Percentiles rank a stretch among this genome's conserved stretches.
phyloP scores from a whole-genome alignment of 2,329 filamentous ascomycete species.

The Trichoderma afroharzianum region DNA sequence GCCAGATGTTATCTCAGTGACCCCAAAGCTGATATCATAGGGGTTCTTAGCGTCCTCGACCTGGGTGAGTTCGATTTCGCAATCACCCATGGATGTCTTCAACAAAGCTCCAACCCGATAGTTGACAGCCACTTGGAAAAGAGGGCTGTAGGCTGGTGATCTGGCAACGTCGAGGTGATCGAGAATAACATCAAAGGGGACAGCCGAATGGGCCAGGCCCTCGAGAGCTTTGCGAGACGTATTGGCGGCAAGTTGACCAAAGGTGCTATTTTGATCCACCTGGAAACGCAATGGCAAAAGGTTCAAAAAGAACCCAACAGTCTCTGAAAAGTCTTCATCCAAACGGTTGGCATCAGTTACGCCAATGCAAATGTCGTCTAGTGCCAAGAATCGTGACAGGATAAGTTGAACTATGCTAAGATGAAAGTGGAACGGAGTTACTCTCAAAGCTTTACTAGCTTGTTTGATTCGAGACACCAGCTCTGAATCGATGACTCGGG shows the following conservation, averaged over 20 bases:
- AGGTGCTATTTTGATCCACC: not conserved
- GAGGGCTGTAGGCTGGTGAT: not conserved
- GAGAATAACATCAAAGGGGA: not conserved
- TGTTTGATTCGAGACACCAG: not conserved
- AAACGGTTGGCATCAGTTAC: not conserved
- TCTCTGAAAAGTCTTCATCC: not conserved
- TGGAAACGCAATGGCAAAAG: not conserved
- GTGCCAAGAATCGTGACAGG: not conserved
- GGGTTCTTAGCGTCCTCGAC: not conserved
- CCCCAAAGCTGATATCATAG: not conserved
- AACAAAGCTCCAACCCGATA: not conserved
- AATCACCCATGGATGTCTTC: not conserved
- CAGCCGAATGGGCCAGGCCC: not conserved
- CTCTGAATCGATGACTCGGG: not conserved
- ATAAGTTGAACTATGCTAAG: not conserved
- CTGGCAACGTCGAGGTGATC: not conserved
- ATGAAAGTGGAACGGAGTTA: not conserved
- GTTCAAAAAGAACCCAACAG: not conserved
- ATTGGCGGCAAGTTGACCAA: not conserved
- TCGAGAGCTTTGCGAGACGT: not conserved
- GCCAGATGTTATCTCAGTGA: not conserved
- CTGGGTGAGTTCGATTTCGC: not conserved
- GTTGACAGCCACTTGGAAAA: not conserved
- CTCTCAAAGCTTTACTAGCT: not conserved
- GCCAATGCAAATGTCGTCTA: not conserved